Evolutionary conservation across 805 yeast species (phyloP).

Genomic region (Yarrowia alimentaria): DNA sequence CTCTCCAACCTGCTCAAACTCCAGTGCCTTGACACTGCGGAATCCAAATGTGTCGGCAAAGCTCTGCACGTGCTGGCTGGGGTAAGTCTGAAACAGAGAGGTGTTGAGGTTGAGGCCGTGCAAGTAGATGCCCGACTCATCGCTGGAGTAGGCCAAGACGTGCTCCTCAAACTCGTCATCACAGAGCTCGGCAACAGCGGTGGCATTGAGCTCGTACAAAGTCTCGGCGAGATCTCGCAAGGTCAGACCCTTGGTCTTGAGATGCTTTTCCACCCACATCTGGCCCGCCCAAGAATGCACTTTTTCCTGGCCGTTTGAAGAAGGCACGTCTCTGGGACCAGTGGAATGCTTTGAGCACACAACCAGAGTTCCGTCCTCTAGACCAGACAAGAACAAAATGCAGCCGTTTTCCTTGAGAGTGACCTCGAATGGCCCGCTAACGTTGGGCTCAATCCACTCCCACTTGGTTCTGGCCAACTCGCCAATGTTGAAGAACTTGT

Average conservation of each 20-base stretch:
- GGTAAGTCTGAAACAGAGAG: conserved; percentile 60
- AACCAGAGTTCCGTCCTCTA: conserved; percentile 69
- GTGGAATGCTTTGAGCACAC: conserved; percentile 92
- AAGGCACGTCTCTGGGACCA: no score
- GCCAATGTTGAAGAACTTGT: conserved; percentile 83
- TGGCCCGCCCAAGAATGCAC: conserved; percentile 80
- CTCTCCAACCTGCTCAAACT: conserved; percentile 42
- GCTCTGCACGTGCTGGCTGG: conserved; percentile 55
- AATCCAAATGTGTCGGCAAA: conserved; percentile 75
- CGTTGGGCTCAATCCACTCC: conserved; percentile 46
- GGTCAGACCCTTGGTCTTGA: conserved; percentile 45
- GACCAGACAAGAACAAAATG: conserved; percentile 76
- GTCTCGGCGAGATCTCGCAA: conserved; percentile 53
- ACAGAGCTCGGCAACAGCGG: conserved; percentile 91
- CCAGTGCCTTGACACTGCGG: conserved; percentile 45
- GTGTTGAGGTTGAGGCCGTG: conserved; percentile 83
- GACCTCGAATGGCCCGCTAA: conserved; percentile 75
- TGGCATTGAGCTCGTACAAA: conserved; percentile 53
- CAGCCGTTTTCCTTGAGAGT: conserved; percentile 94
- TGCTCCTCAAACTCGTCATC: conserved; percentile 95
- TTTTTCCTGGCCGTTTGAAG: conserved; percentile 40
- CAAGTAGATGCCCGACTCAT: conserved; percentile 75
- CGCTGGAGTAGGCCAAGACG: conserved; percentile 66
- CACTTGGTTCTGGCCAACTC: conserved; percentile 60
- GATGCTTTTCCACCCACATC: no score